A percentile compares a stretch with the other conserved stretches of the same genome.
Conservation (phyloP, 2,329 filamentous ascomycete species). For the Colletotrichum tropicale region DNA sequence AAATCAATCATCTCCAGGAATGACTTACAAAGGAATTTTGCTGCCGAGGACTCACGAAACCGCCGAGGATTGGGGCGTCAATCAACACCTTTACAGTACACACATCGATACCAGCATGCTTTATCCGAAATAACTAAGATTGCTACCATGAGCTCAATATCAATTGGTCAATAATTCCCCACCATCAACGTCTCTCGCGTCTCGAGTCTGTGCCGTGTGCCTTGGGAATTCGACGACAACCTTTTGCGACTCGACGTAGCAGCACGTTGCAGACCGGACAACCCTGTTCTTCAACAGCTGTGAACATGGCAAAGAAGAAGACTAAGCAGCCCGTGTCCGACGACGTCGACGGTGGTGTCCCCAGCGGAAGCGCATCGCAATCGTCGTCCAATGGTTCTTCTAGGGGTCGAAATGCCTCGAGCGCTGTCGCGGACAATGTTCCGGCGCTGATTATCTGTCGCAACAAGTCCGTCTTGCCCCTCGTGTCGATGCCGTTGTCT, state of each 20-base stretch:
- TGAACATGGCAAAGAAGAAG: conserved; percentile 52
- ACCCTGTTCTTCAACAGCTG: background rate
- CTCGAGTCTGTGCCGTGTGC: background rate
- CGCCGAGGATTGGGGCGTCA: background rate
- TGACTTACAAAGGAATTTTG: background rate
- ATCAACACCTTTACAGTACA: background rate
- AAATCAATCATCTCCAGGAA: background rate
- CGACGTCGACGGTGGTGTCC: conserved; percentile 27
- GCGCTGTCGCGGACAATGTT: conserved; percentile 37
- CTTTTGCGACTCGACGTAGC: background rate
- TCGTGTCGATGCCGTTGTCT: background rate
- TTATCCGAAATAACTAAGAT: background rate
- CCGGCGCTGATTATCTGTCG: conserved; percentile 66
- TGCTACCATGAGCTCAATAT: conserved; percentile 18
- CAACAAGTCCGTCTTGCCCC: conserved; percentile 63
- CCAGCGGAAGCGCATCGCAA: conserved; percentile 10
- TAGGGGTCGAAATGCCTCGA: conserved; percentile 22
- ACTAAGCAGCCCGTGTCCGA: conserved; percentile 40
- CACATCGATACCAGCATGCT: background rate
- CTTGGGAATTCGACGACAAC: background rate
- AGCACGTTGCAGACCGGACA: background rate
- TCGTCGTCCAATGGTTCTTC: background rate
- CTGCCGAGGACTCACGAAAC: background rate
- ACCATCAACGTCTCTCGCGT: background rate
- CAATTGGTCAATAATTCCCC: conserved; percentile 14